Base-by-base conservation (phyloP, 352 stramenopile genomes). In the Phytophthora aleatoria region DNA sequence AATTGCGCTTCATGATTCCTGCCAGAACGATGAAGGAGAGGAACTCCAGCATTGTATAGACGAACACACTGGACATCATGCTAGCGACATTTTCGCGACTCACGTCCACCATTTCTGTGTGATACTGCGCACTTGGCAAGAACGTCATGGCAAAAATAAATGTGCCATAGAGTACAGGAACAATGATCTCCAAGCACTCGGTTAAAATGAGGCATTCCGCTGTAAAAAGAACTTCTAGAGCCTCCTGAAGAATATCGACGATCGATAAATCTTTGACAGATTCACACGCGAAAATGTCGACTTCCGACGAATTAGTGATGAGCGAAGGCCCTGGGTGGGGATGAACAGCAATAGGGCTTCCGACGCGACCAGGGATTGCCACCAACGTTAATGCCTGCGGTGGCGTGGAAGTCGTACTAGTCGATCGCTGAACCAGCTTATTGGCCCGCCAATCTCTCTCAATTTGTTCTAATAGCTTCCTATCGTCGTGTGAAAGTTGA, bases 291-390 rank as follows among this genome's bases (percentile, higher is more conserved):
- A 47, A 20, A 57, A 48, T 35, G 11, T 47, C 36, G 26, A 24
- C 20, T 39, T 8, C 11, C 6, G 31, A 28, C 8, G 2, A 30
- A 27, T 28, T 12, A 5, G 41, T 20, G 20, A 20, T 20, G 20
- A 20, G 20, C 20, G 20, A 20, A 20, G 20, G 20, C 20, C 20
- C 5, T 30, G 20, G 15, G 3, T 48, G 41, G 15, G 41, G 42
- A 24, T 49, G 42, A 28, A 49, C 20, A 49, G 42, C 42, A 30
- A 31, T 31, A n/a, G 20, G n/a, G n/a, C 42, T 31, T 49, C 20
- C 20, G 31, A n/a, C 20, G 24, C 20, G 24, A 31, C 10, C 42
- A 49, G 42, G 20, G 10, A 31, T 31, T 31, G 42, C 11, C 20
- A 49, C 20, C 3, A 31, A 47, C 16, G 16, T 12, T 47, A 47